Percentiles rank a stretch among this genome's conserved stretches.
Conservation (phyloP, 2,329 filamentous ascomycete species). For the Penicillium sp. region DNA sequence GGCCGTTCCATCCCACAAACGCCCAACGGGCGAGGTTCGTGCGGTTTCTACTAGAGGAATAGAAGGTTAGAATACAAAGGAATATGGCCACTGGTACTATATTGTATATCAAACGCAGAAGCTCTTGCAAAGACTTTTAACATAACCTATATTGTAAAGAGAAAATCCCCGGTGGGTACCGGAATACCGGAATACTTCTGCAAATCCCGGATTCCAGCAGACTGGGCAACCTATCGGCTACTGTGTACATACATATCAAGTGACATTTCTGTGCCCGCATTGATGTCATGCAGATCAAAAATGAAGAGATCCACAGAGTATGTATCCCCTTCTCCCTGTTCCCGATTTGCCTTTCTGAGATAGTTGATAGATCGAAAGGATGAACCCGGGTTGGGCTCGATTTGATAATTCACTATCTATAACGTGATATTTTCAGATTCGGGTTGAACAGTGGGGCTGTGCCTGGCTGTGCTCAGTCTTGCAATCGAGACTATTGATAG, state of each 20-base stretch:
- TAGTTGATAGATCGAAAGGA: conserved; percentile 7
- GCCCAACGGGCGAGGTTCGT: conserved; percentile 6
- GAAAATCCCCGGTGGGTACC: not conserved
- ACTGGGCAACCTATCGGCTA: conserved; percentile 1
- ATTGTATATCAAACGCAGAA: not conserved
- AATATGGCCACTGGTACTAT: not conserved
- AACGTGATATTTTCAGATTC: not conserved
- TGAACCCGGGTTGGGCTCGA: not conserved
- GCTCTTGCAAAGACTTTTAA: too few relatives aligned
- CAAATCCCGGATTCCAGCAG: conserved; percentile 5
- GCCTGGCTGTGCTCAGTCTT: not conserved
- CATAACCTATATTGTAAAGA: not conserved
- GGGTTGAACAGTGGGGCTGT: not conserved
- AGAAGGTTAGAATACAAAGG: not conserved
- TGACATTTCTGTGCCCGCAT: not conserved
- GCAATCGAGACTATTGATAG: conserved; percentile 1
- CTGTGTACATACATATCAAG: not conserved
- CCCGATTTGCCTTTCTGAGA: not conserved
- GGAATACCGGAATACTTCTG: not conserved
- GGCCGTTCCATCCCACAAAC: conserved; percentile 10
- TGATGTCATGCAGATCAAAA: conserved; percentile 2
- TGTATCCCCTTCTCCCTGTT: not conserved
- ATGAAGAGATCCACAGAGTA: not conserved
- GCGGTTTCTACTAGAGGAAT: not conserved
- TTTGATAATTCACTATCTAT: not conserved